Conservation (phyloP, 2,329 filamentous ascomycete genomes). For the Ophiocordyceps camponoti-floridani region DNA sequence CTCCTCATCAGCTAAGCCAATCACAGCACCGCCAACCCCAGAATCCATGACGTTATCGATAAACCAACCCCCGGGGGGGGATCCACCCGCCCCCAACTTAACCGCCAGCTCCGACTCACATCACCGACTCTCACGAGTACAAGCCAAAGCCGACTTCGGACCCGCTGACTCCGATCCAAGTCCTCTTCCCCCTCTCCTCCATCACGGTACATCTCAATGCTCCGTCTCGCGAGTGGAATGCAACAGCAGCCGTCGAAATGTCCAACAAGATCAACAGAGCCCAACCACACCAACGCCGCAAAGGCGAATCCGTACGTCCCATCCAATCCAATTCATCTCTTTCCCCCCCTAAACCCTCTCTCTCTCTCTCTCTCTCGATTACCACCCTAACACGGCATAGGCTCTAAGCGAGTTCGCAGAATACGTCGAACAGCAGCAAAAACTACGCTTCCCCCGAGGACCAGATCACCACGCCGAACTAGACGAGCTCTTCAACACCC, state of each 20-base stretch:
- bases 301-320: conserved; percentile 65
- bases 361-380: background rate
- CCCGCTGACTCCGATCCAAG: background rate
- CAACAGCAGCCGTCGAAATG: background rate
- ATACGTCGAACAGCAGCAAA: conserved; percentile 90
- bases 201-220: too few species aligned
- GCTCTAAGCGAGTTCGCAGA: conserved; percentile 94
- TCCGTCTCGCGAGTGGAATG: too few species aligned
- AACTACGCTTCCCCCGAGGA: conserved; percentile 39
- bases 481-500: conserved; percentile 78
- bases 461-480: conserved; percentile 58
- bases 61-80: too few species aligned
- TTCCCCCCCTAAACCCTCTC: background rate
- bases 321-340: too few species aligned
- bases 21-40: too few species aligned
- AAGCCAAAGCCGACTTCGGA: too few species aligned
- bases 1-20: too few species aligned
- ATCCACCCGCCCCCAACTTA: too few species aligned
- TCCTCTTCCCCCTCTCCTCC: too few species aligned
- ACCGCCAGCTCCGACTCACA: too few species aligned
- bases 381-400: conserved; percentile 7
- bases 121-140: too few species aligned
- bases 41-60: too few species aligned
- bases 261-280: conserved; percentile 30
- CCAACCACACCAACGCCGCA: conserved; percentile 61